Conservation (phyloP, 371 early-diverging fungal species). For the Mucor piriformis region DNA sequence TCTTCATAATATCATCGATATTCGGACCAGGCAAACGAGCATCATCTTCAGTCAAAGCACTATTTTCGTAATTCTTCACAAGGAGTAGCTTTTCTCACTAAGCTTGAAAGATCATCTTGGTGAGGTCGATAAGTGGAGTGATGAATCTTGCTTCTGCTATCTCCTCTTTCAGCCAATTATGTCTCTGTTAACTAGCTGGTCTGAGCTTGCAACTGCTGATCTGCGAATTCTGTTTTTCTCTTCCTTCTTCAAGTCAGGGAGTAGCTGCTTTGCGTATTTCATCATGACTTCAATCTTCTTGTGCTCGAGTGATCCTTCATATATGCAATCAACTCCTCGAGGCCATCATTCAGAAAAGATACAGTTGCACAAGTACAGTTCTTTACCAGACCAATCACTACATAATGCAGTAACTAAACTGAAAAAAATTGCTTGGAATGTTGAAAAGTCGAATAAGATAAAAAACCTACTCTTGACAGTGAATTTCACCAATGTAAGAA, state of each 20-base stretch:
- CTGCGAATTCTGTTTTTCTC: no score
- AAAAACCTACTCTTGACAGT: conserved; percentile 18
- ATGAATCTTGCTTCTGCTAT: conserved; percentile 20
- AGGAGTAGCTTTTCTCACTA: conserved; percentile 1
- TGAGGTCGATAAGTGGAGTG: conserved; percentile 7
- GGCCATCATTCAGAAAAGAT: no score
- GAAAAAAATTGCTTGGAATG: conserved; percentile 2
- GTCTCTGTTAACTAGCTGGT: no score
- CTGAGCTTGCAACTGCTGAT: no score
- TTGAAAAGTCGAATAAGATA: conserved; percentile 4
- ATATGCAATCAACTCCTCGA: no score
- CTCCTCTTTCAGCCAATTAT: background rate
- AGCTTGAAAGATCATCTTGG: conserved; percentile 10
- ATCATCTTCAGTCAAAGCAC: conserved; percentile 15
- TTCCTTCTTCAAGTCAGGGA: no score
- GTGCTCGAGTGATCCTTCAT: no score
- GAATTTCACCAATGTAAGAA: background rate
- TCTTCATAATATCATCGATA: conserved; percentile 19
- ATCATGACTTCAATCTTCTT: no score
- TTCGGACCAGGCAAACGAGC: conserved; percentile 17
- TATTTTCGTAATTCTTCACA: conserved; percentile 6
- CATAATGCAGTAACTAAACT: conserved; percentile 7
- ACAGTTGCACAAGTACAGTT: no score
- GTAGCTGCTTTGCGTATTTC: no score
- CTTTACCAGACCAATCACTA: conserved; percentile 13